These are phyloP conservation scores for Claviceps quebecensis DNA, from an alignment of 2,329 filamentous ascomycete species.

Conservation along the genomic window DNA sequence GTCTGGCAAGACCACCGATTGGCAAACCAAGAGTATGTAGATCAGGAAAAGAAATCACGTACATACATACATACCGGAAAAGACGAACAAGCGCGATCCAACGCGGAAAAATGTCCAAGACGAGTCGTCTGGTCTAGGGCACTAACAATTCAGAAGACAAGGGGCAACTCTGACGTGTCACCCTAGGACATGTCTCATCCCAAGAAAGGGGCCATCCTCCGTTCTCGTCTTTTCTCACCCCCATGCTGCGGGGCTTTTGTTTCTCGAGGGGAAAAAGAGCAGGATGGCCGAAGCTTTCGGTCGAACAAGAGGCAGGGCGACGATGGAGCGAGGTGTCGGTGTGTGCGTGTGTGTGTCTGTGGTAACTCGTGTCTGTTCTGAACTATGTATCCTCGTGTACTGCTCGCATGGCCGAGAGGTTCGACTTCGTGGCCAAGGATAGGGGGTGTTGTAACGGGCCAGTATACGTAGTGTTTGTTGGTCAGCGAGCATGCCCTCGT, in stretches of 20 bases:
- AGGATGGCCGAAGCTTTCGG: neutral
- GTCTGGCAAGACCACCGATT: too few relatives aligned
- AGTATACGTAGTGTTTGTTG: neutral
- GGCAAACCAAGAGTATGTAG: neutral
- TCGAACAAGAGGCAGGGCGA: too few relatives aligned
- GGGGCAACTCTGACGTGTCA: slow-evolving; percentile 14
- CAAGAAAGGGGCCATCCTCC: slow-evolving; percentile 9
- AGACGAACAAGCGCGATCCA: too few relatives aligned
- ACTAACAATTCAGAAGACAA: slow-evolving; percentile 2
- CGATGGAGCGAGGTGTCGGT: too few relatives aligned
- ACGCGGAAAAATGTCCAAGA: too few relatives aligned
- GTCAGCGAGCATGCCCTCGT: neutral
- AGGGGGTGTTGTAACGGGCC: neutral
- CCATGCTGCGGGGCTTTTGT: slow-evolving; percentile 1
- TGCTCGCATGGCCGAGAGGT: neutral
- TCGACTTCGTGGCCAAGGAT: neutral
- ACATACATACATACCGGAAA: too few relatives aligned
- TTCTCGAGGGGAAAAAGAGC: neutral
- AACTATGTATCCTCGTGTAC: neutral
- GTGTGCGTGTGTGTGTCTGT: too few relatives aligned
- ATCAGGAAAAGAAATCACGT: neutral
- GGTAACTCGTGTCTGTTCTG: neutral
- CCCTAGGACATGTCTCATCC: slow-evolving; percentile 14
- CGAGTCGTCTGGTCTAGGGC: too few relatives aligned
- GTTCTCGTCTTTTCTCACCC: slow-evolving; percentile 6